Evolutionary conservation across 164 flowering plant genomes (phyloP), one percentile per base, ranked within the genome.

Genomic region (Kalanchoe fedtschenkoi): DNA sequence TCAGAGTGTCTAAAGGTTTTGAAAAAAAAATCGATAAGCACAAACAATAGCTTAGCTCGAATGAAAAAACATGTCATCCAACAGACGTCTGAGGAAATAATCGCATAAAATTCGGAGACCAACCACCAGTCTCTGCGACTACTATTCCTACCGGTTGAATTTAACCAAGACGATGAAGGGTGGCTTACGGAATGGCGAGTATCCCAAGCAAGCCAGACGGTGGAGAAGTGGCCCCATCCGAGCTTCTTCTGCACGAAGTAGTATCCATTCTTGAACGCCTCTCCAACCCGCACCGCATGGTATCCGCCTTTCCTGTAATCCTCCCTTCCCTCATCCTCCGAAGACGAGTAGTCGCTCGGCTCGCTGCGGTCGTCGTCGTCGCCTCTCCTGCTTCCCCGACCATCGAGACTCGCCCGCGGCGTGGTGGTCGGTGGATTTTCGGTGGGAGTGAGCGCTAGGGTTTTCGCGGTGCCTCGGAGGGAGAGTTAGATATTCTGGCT

Each of bases 181-280:
- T 33, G 7, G 55, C 61, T 14, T 74, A 82, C 87, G 26, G 78
- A 74, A 15, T 63, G 60, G 10, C 68, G 74, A 29, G 79, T 80
- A 68, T 84, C 89, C 87, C 87, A 81, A 61, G 87, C 83, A 65
- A 84, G 89, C 89, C 89, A 84, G 58, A 84, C 89, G 39, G 89
- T 84, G 64, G 89, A 84, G 74, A 84, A 84, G 65, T 84, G 87
- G 13, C 89, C 89, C 89, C 89, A 84, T 15, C 89, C 89, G 65
- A 84, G 87, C 80, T 84, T 84, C 57, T 72, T 69, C 72, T 82
- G 89, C 24, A 84, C 85, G 17, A 82, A 78, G 21, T 84, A 84
- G 13, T 82, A 66, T 0, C 81, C 83, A 59, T 69, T 75, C 62
- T 79, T 84, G 64, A 84, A 84, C 2, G 81, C 16, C 39, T 85